A percentile compares a stretch with the other conserved stretches of the same genome.
These are phyloP conservation scores for Blastomyces emzantsi DNA, from an alignment of 2,329 filamentous ascomycete genomes.

Conservation along the genomic window DNA sequence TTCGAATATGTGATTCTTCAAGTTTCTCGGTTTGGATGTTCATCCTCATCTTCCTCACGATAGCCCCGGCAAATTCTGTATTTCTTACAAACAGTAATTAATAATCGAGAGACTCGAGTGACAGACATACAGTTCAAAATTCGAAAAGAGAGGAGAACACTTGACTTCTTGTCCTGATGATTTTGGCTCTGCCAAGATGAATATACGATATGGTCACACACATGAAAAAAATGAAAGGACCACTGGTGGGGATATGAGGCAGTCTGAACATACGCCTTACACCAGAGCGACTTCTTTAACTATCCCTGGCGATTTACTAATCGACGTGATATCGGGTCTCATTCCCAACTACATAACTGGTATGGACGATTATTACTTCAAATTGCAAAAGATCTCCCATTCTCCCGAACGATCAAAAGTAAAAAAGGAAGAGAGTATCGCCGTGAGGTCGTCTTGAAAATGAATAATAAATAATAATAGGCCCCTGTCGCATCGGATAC, in stretches of 20 bases:
- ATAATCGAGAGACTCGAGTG: background rate
- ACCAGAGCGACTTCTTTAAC: background rate
- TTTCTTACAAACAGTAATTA: background rate
- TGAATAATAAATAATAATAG: too few relatives aligned
- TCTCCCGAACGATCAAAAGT: background rate
- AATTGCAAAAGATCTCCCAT: background rate
- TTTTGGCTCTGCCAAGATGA: background rate
- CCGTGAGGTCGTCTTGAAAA: background rate
- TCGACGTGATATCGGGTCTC: background rate
- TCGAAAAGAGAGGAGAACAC: background rate
- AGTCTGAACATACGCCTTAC: background rate
- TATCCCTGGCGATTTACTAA: background rate
- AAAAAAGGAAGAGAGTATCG: background rate
- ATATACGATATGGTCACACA: background rate
- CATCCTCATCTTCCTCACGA: too few relatives aligned
- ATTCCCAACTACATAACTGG: background rate
- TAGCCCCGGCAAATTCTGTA: too few relatives aligned
- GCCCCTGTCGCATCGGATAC: too few relatives aligned
- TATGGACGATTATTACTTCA: background rate
- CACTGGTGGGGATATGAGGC: background rate
- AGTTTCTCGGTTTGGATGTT: background rate
- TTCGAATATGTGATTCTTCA: background rate
- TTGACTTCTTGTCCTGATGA: background rate
- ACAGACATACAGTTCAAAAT: background rate
- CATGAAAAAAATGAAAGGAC: background rate